Conservation (phyloP, 768 basidiomycete species). For the Saitozyma podzolica region DNA sequence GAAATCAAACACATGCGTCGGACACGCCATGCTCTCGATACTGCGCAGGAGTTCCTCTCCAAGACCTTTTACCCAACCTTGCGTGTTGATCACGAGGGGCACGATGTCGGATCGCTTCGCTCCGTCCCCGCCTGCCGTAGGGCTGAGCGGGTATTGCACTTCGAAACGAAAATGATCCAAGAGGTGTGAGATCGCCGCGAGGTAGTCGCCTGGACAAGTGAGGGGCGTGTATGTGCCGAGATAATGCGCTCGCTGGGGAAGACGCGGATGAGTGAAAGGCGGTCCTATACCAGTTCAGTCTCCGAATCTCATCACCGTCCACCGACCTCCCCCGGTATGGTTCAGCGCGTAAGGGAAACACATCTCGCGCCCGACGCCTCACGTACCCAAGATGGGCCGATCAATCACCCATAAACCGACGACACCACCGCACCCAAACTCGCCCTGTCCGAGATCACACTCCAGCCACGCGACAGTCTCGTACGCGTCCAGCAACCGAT, state of each 20-base stretch:
- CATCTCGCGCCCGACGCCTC: no score
- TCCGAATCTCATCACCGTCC: not conserved
- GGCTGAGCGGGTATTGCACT: slow-evolving; percentile 55
- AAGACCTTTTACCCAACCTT: slow-evolving; percentile 95
- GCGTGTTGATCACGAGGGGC: slow-evolving; percentile 89
- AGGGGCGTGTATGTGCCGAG: slow-evolving; percentile 77
- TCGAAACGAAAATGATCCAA: slow-evolving; percentile 62
- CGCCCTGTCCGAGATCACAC: slow-evolving; percentile 89
- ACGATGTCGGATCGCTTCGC: slow-evolving; percentile 61
- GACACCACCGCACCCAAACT: slow-evolving; percentile 84
- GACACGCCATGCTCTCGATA: slow-evolving; percentile 67
- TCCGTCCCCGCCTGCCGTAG: slow-evolving; percentile 5
- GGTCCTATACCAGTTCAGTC: slow-evolving; percentile 62
- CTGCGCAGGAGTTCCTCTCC: slow-evolving; percentile 73
- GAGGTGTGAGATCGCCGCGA: slow-evolving; percentile 67
- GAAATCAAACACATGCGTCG: slow-evolving; percentile 62
- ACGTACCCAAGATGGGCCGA: slow-evolving; percentile 68
- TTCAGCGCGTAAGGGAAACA: not conserved
- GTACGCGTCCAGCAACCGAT: slow-evolving; percentile 65
- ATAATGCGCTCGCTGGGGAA: slow-evolving; percentile 75
- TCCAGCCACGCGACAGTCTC: slow-evolving; percentile 85
- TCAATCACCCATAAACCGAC: slow-evolving; percentile 76
- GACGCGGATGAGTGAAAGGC: slow-evolving; percentile 76
- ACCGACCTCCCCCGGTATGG: not conserved
- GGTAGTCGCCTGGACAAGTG: slow-evolving; percentile 72